These are phyloP conservation scores for Cocos nucifera DNA, from an alignment of 176 grass and related monocot species.

Conservation along the genomic window DNA sequence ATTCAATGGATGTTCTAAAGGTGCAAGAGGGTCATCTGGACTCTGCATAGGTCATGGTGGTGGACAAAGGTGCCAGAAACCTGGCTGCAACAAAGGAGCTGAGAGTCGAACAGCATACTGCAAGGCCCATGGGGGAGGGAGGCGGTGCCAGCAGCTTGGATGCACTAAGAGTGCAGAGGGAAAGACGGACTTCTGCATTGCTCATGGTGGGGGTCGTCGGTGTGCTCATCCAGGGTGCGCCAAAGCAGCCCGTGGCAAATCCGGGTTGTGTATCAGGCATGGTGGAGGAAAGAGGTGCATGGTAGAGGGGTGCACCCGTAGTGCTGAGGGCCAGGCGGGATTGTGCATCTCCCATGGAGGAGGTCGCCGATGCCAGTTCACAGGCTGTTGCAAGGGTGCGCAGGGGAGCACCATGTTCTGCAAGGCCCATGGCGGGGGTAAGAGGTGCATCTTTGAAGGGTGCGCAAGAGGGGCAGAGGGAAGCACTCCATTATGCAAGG, in stretches of 20 bases:
- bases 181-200: slow-evolving; percentile 73
- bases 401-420: slow-evolving; percentile 69
- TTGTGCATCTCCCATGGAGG: slow-evolving; percentile 78
- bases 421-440: slow-evolving; percentile 67
- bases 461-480: slow-evolving; percentile 62
- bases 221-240: slow-evolving; percentile 38
- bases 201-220: slow-evolving; percentile 58
- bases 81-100: slow-evolving; percentile 65
- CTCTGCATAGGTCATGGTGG: slow-evolving; percentile 72
- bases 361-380: slow-evolving; percentile 53
- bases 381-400: slow-evolving; percentile 59
- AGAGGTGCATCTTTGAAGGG: slow-evolving; percentile 56
- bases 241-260: slow-evolving; percentile 64
- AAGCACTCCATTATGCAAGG: slow-evolving; percentile 67
- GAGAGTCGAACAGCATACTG: slow-evolving; percentile 60
- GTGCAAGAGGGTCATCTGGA: slow-evolving; percentile 50
- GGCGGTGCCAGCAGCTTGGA: slow-evolving; percentile 50
- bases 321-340: slow-evolving; percentile 55
- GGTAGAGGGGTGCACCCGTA: slow-evolving; percentile 39
- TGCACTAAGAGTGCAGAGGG: slow-evolving; percentile 80
- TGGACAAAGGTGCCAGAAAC: slow-evolving; percentile 64
- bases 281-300: slow-evolving; percentile 68
- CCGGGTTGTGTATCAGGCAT: slow-evolving; percentile 68
- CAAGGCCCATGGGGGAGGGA: slow-evolving; percentile 71
- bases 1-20: slow-evolving; percentile 64